Evolutionary conservation across 371 early-diverging fungal species (phyloP).

Genomic region (Zancudomyces culisetae): DNA sequence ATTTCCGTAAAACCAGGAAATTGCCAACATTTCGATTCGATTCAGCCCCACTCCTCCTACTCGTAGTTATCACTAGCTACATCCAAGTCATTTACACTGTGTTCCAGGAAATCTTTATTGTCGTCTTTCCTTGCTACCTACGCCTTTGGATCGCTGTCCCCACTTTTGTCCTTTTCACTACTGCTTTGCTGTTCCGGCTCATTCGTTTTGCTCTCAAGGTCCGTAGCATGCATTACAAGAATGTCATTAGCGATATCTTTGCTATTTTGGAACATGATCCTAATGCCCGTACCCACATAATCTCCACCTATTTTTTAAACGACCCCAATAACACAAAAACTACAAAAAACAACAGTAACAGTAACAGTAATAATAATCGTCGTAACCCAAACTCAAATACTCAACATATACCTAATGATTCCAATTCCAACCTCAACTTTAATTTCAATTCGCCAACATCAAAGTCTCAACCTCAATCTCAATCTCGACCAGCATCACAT

Average conservation of each 20-base stretch:
- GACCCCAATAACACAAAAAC: neutral
- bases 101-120: neutral
- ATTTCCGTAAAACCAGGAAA: neutral
- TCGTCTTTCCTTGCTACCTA: constrained; percentile 2
- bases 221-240: neutral
- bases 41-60: neutral
- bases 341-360: neutral
- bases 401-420: too few species aligned
- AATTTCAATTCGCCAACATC: too few species aligned
- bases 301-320: too few species aligned
- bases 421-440: too few species aligned
- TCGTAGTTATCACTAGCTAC: neutral
- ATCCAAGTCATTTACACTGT: constrained; percentile 1
- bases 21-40: neutral
- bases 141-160: constrained; percentile 1
- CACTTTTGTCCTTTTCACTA: neutral
- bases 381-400: neutral
- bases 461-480: too few species aligned
- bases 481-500: too few species aligned
- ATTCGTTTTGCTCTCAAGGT: neutral
- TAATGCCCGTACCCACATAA: too few species aligned
- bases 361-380: neutral
- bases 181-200: neutral
- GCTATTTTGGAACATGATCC: too few species aligned
- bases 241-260: neutral